These are phyloP conservation scores for Entophlyctis luteolus DNA, from an alignment of 192 early-diverging fungal genomes.

Conservation along the genomic window DNA sequence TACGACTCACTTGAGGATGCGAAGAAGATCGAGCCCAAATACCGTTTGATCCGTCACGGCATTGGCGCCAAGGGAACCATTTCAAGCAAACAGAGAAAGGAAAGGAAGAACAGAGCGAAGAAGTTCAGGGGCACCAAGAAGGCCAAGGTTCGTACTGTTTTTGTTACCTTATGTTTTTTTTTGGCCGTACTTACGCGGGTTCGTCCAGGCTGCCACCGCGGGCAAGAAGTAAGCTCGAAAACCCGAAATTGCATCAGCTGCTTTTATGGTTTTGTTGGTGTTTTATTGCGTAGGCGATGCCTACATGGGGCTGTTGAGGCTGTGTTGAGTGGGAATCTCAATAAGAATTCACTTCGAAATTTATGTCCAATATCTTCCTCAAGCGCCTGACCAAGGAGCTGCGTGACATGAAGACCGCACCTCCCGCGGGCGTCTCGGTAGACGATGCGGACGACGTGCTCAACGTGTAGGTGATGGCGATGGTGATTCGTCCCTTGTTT, in stretches of 20 bases:
- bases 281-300: no score
- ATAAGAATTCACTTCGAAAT: background rate
- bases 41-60: slow-evolving; percentile 80
- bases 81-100: slow-evolving; percentile 97
- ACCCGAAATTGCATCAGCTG: background rate
- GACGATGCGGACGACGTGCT: slow-evolving; percentile 33
- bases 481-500: no score
- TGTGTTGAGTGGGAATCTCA: no score
- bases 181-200: background rate
- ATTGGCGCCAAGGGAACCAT: slow-evolving; percentile 66
- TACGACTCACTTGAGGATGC: slow-evolving; percentile 90
- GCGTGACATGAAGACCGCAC: slow-evolving; percentile 37
- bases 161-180: background rate
- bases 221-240: slow-evolving; percentile 18
- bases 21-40: slow-evolving; percentile 99
- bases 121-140: slow-evolving; percentile 97
- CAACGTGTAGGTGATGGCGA: slow-evolving; percentile 20
- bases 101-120: slow-evolving; percentile 98
- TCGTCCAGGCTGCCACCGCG: slow-evolving; percentile 16
- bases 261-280: no score
- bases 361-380: slow-evolving; percentile 45
- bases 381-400: slow-evolving; percentile 52
- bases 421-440: slow-evolving; percentile 39
- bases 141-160: slow-evolving; percentile 48
- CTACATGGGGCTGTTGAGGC: no score